These are phyloP conservation scores for Globisporangium recalcitrans DNA, from an alignment of 352 stramenopile genomes.

Conservation along the genomic window DNA sequence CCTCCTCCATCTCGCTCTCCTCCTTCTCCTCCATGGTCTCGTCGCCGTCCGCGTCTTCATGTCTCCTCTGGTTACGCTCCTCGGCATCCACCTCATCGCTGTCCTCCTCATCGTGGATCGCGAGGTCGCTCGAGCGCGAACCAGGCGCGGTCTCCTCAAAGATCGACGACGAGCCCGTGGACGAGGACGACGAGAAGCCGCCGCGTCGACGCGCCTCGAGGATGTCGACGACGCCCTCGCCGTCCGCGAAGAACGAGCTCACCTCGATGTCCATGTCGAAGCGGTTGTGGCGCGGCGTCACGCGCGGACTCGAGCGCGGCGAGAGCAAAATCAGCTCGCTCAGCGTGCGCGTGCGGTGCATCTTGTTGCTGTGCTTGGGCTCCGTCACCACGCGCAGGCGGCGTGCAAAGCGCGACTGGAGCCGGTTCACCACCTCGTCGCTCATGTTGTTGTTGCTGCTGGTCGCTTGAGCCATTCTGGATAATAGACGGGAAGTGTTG, in stretches of 20 bases:
- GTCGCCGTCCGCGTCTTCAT: conserved; percentile 15
- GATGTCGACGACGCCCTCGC: conserved; percentile 65
- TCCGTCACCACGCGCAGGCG: conserved; percentile 80
- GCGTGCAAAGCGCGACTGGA: conserved; percentile 43
- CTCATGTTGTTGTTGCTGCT: conserved; percentile 13
- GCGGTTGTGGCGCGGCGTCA: conserved; percentile 55
- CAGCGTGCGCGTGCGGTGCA: conserved; percentile 75
- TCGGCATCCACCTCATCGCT: conserved; percentile 17
- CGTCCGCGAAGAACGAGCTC: conserved; percentile 56
- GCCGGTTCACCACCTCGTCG: conserved; percentile 10
- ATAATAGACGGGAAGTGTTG: neutral
- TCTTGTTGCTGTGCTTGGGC: conserved; percentile 81
- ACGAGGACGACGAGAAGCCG: conserved; percentile 2
- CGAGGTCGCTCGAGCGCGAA: conserved; percentile 18
- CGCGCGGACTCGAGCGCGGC: conserved; percentile 49
- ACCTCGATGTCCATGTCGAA: conserved; percentile 87
- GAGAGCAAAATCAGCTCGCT: conserved; percentile 75
- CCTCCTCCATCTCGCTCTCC: conserved; percentile 22
- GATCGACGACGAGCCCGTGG: conserved; percentile 15
- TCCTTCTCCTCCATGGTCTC: conserved; percentile 14
- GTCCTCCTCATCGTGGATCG: conserved; percentile 22
- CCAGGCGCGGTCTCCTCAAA: conserved; percentile 11
- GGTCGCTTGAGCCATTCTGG: conserved; percentile 17
- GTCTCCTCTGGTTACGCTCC: conserved; percentile 15
- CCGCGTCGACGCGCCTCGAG: conserved; percentile 25